Percentiles rank a stretch among this genome's conserved stretches.
Evolutionary conservation across 495 filamentous ascomycete genomes (phyloP).

Genomic region (Xylaria venustula): DNA sequence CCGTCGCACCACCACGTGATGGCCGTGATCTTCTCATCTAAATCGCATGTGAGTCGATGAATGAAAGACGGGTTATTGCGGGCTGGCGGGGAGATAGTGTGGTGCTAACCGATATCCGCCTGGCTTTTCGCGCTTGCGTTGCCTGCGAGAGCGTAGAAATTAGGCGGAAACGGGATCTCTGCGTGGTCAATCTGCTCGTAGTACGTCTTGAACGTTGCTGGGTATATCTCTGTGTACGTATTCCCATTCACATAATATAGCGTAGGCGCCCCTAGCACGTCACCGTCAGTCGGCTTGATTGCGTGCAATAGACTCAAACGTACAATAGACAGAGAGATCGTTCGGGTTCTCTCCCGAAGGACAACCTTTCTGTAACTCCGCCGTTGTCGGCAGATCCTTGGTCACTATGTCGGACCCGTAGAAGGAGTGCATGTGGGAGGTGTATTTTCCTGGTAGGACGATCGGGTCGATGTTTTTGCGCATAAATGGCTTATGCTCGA

Average conservation of each 20-base stretch:
- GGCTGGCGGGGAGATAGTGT: no score
- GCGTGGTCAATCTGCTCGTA: constrained; percentile 79
- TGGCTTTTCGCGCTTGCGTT: constrained; percentile 33
- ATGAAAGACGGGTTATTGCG: no score
- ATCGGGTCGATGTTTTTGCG: constrained; percentile 39
- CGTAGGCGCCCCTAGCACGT: constrained; percentile 31
- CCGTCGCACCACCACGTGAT: constrained; percentile 42
- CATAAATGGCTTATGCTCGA: constrained; percentile 37
- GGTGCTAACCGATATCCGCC: constrained; percentile 16
- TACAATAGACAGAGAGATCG: constrained; percentile 35
- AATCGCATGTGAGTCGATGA: not conserved
- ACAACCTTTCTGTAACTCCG: constrained; percentile 32
- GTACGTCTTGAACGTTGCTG: constrained; percentile 39
- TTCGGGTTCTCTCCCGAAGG: constrained; percentile 39
- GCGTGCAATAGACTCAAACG: not conserved
- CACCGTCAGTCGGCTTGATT: not conserved
- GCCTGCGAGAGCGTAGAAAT: constrained; percentile 38
- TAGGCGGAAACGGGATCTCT: constrained; percentile 71
- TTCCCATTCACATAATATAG: constrained; percentile 38
- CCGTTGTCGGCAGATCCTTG: constrained; percentile 34
- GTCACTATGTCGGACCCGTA: constrained; percentile 36
- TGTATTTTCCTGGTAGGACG: constrained; percentile 31
- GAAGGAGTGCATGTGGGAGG: constrained; percentile 40
- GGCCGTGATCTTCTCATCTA: constrained; percentile 32
- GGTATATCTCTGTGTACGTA: constrained; percentile 41